phyloP scores from a whole-genome alignment of 2,329 filamentous ascomycete genomes.

The Pyrenochaeta sp. region DNA sequence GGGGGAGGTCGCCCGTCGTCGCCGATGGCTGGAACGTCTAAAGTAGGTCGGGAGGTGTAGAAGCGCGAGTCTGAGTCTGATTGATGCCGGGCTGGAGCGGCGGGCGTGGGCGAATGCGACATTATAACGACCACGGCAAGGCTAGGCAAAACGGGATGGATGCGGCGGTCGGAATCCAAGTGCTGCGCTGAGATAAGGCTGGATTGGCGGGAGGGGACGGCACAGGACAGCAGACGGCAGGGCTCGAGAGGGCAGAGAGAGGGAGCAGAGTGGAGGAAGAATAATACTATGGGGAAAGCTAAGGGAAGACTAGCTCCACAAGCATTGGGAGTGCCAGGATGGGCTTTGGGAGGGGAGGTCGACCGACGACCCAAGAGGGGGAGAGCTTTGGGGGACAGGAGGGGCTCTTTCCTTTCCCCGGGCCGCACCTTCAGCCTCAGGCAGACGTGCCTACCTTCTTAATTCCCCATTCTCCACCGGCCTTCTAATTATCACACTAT shows the following conservation, averaged over 20 bases:
- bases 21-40: constrained; percentile 54
- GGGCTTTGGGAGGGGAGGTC: constrained; percentile 1
- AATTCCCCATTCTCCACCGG: too few species aligned
- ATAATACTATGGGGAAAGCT: constrained; percentile 26
- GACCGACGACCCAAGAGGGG: constrained; percentile 4
- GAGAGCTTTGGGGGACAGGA: constrained; percentile 7
- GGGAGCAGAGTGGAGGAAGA: constrained; percentile 7
- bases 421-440: constrained; percentile 20
- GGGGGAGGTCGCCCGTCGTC: constrained; percentile 51
- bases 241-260: constrained; percentile 10
- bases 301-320: constrained; percentile 6
- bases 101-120: constrained; percentile 25
- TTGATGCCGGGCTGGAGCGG: constrained; percentile 24
- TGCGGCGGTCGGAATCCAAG: constrained; percentile 1
- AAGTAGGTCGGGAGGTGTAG: constrained; percentile 56
- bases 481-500: not conserved
- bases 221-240: constrained; percentile 1
- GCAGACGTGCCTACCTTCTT: constrained; percentile 1
- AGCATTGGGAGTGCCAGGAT: constrained; percentile 14
- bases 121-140: constrained; percentile 6
- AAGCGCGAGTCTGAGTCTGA: constrained; percentile 44
- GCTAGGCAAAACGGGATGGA: constrained; percentile 11
- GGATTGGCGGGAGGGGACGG: not conserved
- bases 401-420: constrained; percentile 11
- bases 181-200: constrained; percentile 6